Conservation (phyloP, 352 stramenopile species). For the Pythium aristosporum region DNA sequence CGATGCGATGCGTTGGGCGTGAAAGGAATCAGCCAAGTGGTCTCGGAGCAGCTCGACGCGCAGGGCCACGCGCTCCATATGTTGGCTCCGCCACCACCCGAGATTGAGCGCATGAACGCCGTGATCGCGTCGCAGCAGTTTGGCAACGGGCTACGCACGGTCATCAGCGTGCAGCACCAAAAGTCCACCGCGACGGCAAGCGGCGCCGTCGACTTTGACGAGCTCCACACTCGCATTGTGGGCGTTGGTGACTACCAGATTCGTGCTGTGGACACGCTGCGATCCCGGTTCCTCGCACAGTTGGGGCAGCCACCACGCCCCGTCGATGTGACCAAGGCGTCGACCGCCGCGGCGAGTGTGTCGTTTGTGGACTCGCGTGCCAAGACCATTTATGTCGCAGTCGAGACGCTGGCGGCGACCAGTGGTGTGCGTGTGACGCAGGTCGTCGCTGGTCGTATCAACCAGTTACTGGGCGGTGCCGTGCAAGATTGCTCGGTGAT, state of each 20-base stretch:
- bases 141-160: slow-evolving; percentile 50
- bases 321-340: slow-evolving; percentile 64
- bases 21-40: slow-evolving; percentile 54
- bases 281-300: slow-evolving; percentile 65
- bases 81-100: slow-evolving; percentile 19
- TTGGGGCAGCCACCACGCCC: slow-evolving; percentile 43
- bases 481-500: slow-evolving; percentile 63
- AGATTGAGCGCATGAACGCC: slow-evolving; percentile 52
- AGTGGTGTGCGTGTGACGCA: slow-evolving; percentile 46
- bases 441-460: slow-evolving; percentile 64
- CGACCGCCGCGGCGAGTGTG: slow-evolving; percentile 43
- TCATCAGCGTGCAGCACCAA: slow-evolving; percentile 70
- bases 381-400: slow-evolving; percentile 54
- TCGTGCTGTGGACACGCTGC: slow-evolving; percentile 45
- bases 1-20: slow-evolving; percentile 60
- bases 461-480: slow-evolving; percentile 61
- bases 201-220: slow-evolving; percentile 56
- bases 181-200: slow-evolving; percentile 35
- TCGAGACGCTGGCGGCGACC: slow-evolving; percentile 34
- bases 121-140: slow-evolving; percentile 55
- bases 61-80: slow-evolving; percentile 7
- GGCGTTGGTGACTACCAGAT: slow-evolving; percentile 47
- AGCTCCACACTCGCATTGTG: slow-evolving; percentile 60
- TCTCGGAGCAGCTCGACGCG: slow-evolving; percentile 58
- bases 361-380: slow-evolving; percentile 51